A percentile compares a stretch with the other conserved stretches of the same genome.
These are phyloP conservation scores for Fistulifera pelliculosa DNA, from an alignment of 108 stramenopile species.

Conservation along the genomic window DNA sequence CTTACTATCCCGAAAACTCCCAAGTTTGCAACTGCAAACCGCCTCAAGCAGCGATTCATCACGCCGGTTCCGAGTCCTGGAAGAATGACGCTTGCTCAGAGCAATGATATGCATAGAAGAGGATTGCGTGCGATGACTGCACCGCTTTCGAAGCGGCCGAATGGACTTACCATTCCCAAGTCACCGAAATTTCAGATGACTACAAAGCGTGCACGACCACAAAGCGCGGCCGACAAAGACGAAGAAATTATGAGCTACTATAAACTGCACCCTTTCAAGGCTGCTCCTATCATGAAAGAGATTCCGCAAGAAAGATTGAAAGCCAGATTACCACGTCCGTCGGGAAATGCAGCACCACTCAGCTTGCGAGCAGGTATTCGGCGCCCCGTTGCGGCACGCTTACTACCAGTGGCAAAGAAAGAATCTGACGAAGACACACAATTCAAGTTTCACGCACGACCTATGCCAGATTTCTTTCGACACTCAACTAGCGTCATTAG, in stretches of 20 bases:
- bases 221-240: slow-evolving; percentile 36
- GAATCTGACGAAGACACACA: not conserved
- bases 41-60: slow-evolving; percentile 3
- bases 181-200: slow-evolving; percentile 29
- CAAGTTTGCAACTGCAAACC: slow-evolving; percentile 15
- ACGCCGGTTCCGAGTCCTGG: not conserved
- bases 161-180: slow-evolving; percentile 25
- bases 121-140: slow-evolving; percentile 13
- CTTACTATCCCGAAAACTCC: slow-evolving; percentile 27
- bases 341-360: no score
- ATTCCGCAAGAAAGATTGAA: no score
- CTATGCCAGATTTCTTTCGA: slow-evolving; percentile 20
- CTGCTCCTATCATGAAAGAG: slow-evolving; percentile 2
- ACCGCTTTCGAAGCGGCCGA: slow-evolving; percentile 1
- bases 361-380: no score
- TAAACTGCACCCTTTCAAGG: slow-evolving; percentile 36
- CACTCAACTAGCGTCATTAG: not conserved
- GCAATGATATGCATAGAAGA: slow-evolving; percentile 12
- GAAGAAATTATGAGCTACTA: slow-evolving; percentile 35
- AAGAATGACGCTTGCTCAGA: not conserved
- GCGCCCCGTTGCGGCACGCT: no score
- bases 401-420: not conserved
- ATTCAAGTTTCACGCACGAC: slow-evolving; percentile 15
- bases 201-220: slow-evolving; percentile 18
- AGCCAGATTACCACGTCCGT: no score